Percentiles rank a stretch among this genome's conserved stretches.
Evolutionary conservation across 768 basidiomycete species (phyloP).

Genomic region (Hericium rajendrae): DNA sequence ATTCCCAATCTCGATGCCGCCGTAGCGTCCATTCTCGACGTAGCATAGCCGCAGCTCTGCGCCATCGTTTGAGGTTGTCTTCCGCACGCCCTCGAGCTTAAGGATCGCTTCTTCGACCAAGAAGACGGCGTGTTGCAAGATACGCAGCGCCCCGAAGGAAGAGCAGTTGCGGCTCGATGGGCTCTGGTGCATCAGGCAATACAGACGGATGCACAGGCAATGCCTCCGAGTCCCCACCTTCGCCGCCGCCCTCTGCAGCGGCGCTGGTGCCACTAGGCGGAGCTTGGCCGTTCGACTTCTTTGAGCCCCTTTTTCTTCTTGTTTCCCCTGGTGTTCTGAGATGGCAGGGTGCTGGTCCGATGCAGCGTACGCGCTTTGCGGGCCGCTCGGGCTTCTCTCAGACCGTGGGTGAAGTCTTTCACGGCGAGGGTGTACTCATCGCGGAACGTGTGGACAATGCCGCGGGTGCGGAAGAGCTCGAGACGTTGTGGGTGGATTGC

Average conservation of each 20-base stretch:
- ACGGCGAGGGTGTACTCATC: slow-evolving; percentile 70
- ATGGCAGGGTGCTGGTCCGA: slow-evolving; percentile 29
- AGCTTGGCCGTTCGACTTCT: slow-evolving; percentile 49
- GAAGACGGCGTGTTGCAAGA: slow-evolving; percentile 66
- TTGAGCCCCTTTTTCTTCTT: slow-evolving; percentile 38
- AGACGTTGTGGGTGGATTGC: slow-evolving; percentile 61
- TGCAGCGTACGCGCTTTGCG: slow-evolving; percentile 59
- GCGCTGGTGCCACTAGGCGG: slow-evolving; percentile 58
- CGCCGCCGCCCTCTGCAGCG: slow-evolving; percentile 25
- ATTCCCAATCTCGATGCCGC: slow-evolving; percentile 80
- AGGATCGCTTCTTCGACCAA: slow-evolving; percentile 68
- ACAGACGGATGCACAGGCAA: slow-evolving; percentile 60
- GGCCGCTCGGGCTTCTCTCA: slow-evolving; percentile 64
- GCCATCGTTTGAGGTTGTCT: slow-evolving; percentile 50
- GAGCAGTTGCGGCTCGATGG: slow-evolving; percentile 75
- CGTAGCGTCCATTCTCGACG: slow-evolving; percentile 65
- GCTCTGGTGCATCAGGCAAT: slow-evolving; percentile 72
- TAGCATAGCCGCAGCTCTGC: slow-evolving; percentile 66
- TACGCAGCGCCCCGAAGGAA: slow-evolving; percentile 81
- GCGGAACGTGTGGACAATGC: slow-evolving; percentile 82
- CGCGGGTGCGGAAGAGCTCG: slow-evolving; percentile 83
- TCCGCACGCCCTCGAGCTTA: slow-evolving; percentile 58
- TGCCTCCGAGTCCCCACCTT: slow-evolving; percentile 41
- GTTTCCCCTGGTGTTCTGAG: slow-evolving; percentile 34
- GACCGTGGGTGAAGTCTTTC: slow-evolving; percentile 73